phyloP scores from a whole-genome alignment of 805 yeast genomes.

The Pichia phayaonensis region DNA sequence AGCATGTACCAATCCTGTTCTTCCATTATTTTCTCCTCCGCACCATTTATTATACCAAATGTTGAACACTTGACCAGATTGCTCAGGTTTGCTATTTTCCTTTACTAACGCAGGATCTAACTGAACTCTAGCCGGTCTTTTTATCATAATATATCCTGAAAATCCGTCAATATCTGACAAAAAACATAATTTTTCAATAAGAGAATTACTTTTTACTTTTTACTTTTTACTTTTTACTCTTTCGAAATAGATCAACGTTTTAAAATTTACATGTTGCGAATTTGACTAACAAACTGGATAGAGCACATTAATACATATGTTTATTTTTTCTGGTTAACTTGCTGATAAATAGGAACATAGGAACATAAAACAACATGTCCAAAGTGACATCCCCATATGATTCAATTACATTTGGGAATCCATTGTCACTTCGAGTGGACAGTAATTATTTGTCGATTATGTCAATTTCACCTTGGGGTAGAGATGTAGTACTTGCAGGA shows the following conservation, averaged over 20 bases:
- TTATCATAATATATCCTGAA: neutral
- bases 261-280: neutral
- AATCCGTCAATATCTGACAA: too few relatives aligned
- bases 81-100: slow-evolving; percentile 61
- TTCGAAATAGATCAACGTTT: neutral
- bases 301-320: neutral
- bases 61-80: slow-evolving; percentile 73
- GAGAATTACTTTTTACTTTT: too few relatives aligned
- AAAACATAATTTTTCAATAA: too few relatives aligned
- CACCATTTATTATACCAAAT: slow-evolving; percentile 90
- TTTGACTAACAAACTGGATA: neutral
- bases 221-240: too few relatives aligned
- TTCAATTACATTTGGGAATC: slow-evolving; percentile 67
- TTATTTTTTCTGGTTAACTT: neutral
- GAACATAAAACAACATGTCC: neutral
- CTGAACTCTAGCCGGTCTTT: slow-evolving; percentile 61
- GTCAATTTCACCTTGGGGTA: slow-evolving; percentile 79
- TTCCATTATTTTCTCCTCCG: slow-evolving; percentile 54
- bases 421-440: slow-evolving; percentile 79
- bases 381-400: slow-evolving; percentile 22
- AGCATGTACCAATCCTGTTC: slow-evolving; percentile 31
- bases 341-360: neutral
- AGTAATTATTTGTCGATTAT: slow-evolving; percentile 83
- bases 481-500: slow-evolving; percentile 90
- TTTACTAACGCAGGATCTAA: slow-evolving; percentile 53